A percentile compares a stretch with the other conserved stretches of the same genome.
phyloP scores from a whole-genome alignment of 2,329 filamentous ascomycete species.

The Pseudocercospora cruenta region DNA sequence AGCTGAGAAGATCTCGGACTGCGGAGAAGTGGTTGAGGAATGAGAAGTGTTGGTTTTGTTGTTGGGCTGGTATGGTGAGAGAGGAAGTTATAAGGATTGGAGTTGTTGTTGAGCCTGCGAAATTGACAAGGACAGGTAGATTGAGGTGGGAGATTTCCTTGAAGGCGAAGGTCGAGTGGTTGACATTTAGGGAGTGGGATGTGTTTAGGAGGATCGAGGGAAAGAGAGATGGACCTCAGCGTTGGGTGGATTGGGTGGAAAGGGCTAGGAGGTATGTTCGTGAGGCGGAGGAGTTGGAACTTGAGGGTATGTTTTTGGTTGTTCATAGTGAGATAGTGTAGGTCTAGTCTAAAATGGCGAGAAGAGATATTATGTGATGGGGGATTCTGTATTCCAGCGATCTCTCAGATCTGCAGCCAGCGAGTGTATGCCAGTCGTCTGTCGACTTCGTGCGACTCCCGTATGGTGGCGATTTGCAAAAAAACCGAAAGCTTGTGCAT shows the following conservation, averaged over 20 bases:
- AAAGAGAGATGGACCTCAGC: background rate
- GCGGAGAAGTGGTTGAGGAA: background rate
- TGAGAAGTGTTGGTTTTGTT: background rate
- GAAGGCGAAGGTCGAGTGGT: background rate
- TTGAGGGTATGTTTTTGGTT: background rate
- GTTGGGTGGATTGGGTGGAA: conserved; percentile 2
- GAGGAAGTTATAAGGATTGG: background rate
- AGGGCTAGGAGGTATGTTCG: background rate
- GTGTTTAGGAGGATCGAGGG: background rate
- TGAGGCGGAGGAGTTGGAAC: background rate
- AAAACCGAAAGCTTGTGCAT: too few species aligned
- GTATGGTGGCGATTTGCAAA: too few species aligned
- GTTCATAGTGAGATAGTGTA: background rate
- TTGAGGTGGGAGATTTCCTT: background rate
- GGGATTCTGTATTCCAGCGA: too few species aligned
- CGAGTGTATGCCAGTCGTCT: too few species aligned
- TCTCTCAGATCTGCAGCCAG: too few species aligned
- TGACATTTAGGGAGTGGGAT: background rate
- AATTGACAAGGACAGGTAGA: background rate
- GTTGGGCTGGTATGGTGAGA: background rate
- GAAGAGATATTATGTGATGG: background rate
- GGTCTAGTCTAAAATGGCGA: background rate
- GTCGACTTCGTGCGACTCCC: too few species aligned
- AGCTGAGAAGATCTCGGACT: background rate
- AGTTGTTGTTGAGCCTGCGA: background rate